phyloP scores from a whole-genome alignment of 495 filamentous ascomycete genomes.

The Podospora bellae-mahoneyi region DNA sequence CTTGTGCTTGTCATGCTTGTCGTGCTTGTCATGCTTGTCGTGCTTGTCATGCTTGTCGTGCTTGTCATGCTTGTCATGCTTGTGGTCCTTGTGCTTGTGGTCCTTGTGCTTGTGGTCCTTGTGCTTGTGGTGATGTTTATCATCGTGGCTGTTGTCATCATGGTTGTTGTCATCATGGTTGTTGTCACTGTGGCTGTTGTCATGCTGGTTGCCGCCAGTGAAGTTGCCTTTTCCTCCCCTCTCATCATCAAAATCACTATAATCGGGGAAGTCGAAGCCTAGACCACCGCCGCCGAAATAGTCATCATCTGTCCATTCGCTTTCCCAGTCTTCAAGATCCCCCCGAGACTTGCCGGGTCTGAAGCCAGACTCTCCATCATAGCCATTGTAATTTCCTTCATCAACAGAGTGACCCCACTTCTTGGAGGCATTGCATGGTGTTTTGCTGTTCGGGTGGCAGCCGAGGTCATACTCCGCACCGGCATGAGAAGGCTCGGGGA shows the following conservation, averaged over 20 bases:
- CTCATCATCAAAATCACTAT: too few relatives aligned
- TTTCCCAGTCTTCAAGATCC: not conserved
- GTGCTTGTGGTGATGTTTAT: slow-evolving; percentile 6
- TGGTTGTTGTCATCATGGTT: not conserved
- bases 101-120: slow-evolving; percentile 11
- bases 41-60: slow-evolving; percentile 5
- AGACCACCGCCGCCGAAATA: not conserved
- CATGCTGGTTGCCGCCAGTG: not conserved
- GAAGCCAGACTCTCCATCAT: not conserved
- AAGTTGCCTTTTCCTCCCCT: not conserved
- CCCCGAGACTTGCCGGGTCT: not conserved
- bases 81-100: slow-evolving; percentile 12
- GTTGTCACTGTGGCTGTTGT: too few relatives aligned
- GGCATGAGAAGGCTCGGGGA: not conserved
- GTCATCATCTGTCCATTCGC: not conserved
- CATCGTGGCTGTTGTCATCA: not conserved
- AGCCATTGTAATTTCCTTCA: not conserved
- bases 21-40: slow-evolving; percentile 2
- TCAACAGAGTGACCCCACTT: not conserved
- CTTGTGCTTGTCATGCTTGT: slow-evolving; percentile 9
- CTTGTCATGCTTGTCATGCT: slow-evolving; percentile 11
- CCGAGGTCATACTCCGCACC: not conserved
- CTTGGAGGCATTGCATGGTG: slow-evolving; percentile 1
- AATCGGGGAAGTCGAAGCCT: not conserved
- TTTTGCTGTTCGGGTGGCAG: not conserved